Conservation (phyloP, 2,329 filamentous ascomycete genomes). For the Verticillium albo-atrum region DNA sequence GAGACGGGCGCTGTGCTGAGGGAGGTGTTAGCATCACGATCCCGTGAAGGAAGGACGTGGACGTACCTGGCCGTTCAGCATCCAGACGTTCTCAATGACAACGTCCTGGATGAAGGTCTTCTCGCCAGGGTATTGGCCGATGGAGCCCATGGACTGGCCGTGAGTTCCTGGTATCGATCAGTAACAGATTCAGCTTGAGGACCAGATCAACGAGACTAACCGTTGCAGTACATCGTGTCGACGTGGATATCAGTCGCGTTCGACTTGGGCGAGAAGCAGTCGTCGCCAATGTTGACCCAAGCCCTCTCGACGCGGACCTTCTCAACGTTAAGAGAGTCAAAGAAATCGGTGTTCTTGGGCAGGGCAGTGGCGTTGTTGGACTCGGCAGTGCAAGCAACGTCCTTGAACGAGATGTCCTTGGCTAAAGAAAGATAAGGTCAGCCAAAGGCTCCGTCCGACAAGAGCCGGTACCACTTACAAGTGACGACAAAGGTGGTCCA, state of each 20-base stretch:
- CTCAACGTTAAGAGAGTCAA: conserved; percentile 14
- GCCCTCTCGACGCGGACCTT: conserved; percentile 11
- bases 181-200: neutral
- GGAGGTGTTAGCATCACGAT: neutral
- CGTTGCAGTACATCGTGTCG: conserved; percentile 54
- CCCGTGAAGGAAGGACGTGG: neutral
- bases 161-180: conserved; percentile 36
- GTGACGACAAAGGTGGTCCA: conserved; percentile 59
- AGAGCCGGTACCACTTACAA: conserved; percentile 24
- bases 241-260: conserved; percentile 56
- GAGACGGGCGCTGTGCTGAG: conserved; percentile 53
- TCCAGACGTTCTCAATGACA: conserved; percentile 53
- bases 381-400: conserved; percentile 48
- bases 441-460: neutral
- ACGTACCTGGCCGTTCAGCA: conserved; percentile 32
- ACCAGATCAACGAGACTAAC: conserved; percentile 14
- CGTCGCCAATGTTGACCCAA: conserved; percentile 57
- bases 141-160: conserved; percentile 56
- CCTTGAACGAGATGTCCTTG: conserved; percentile 47
- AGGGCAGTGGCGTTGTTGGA: conserved; percentile 54
- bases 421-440: conserved; percentile 15
- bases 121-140: conserved; percentile 54
- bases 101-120: conserved; percentile 32
- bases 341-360: conserved; percentile 59
- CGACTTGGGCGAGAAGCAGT: conserved; percentile 62